Base-by-base conservation (phyloP, 2,329 filamentous ascomycete genomes). In the Botrytis elliptica region DNA sequence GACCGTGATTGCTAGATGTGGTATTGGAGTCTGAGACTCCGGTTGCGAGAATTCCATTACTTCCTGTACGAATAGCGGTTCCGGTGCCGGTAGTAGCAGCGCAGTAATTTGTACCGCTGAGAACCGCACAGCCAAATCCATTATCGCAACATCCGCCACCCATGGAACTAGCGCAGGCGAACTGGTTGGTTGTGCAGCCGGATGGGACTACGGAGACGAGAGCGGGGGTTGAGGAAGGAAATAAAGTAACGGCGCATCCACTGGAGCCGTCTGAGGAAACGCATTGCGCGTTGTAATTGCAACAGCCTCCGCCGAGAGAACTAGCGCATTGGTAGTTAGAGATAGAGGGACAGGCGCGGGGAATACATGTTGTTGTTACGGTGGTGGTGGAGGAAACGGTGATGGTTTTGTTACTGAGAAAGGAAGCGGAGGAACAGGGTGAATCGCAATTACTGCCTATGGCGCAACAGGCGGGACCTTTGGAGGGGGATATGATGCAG, bases 61-160 rank as follows among this genome's bases (percentile, higher is more conserved):
- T 42, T 4, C 80, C 79, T 3, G 82, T 81, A 4, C 79, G 55
- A 0, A 79, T 60, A 22, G 74, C 76, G 9, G 78, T 75, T 22
- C 81, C 79, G 63, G 80, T 79, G 7, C 49, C 64, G 10, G 46
- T 63, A 8, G 80, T 78, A 6, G 81, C 77, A 7, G 84, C 84
- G 76, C 86, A 87, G 71, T 82, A 83, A 46, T 83, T 82, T 20
- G 76, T 77, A 16, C 80, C 82, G 67, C 71, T 77, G 29, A 84
- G 76, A 9, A 81, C 76, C 4, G 84, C 85, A 77, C 87, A 89
- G 7, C 79, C 76, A 73, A 84, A 82, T 0, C 83, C 83, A 14
- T 81, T 78, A 72, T 83, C 79, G 78, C 88, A 90, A 79, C 88
- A 90, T 18, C 86, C 85, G 22, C 83, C 82, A 36, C 85, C 85